Conservation (phyloP, 2,329 filamentous ascomycete species). For the Biscogniauxia mediterranea region DNA sequence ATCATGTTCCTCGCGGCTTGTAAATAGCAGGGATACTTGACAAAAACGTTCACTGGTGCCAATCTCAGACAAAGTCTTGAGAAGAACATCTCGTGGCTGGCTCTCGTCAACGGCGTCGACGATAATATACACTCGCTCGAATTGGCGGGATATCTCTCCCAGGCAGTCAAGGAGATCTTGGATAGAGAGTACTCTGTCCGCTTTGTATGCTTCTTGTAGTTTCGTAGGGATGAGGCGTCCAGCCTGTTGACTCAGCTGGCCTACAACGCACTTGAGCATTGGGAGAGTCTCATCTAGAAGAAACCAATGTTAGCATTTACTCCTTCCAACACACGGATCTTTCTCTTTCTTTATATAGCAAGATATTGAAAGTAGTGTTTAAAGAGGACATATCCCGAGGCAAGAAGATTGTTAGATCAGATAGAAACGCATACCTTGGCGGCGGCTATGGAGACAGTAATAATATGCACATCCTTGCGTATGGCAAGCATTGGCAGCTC, state of each 20-base stretch:
- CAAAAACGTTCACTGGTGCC: constrained; percentile 21
- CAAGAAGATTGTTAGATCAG: neutral
- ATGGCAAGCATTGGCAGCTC: constrained; percentile 12
- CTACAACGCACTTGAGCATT: constrained; percentile 27
- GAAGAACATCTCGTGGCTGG: constrained; percentile 17
- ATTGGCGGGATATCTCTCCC: constrained; percentile 16
- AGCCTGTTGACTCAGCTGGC: constrained; percentile 24
- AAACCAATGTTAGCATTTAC: neutral
- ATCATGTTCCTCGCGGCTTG: constrained; percentile 31
- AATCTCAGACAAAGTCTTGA: constrained; percentile 21
- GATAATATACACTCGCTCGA: constrained; percentile 24
- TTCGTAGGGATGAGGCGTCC: constrained; percentile 15
- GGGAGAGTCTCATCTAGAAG: constrained; percentile 26
- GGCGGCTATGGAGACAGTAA: constrained; percentile 30
- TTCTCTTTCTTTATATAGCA: too few species aligned
- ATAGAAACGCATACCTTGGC: constrained; percentile 6
- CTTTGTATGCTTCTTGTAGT: constrained; percentile 11
- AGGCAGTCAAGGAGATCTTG: constrained; percentile 22
- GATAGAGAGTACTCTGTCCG: constrained; percentile 8
- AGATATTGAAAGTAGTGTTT: too few species aligned
- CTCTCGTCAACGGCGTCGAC: constrained; percentile 35
- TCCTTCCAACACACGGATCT: too few species aligned
- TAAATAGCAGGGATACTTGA: constrained; percentile 28
- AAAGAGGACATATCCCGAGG: neutral
- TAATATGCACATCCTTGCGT: constrained; percentile 28